Conservation (phyloP, 371 early-diverging fungal species). For the Vairimorpha necatrix region DNA sequence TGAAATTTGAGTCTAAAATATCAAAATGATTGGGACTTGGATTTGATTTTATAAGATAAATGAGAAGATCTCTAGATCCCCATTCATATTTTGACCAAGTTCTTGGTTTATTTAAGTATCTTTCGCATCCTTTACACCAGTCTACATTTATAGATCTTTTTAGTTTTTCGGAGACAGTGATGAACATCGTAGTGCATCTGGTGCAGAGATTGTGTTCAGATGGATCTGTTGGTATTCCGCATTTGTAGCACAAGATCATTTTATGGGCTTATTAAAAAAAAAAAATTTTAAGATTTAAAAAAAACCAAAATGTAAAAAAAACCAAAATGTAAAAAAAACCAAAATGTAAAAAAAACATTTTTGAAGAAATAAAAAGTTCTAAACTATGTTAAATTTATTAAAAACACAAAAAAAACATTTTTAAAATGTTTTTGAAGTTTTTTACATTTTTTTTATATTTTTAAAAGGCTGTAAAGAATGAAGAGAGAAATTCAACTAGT, state of each 20-base stretch:
- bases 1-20: conserved; percentile 89
- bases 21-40: conserved; percentile 71
- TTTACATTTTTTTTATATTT: too few species aligned
- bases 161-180: conserved; percentile 60
- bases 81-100: conserved; percentile 79
- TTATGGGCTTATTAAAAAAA: conserved; percentile 14
- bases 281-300: background rate
- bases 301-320: background rate
- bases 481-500: too few species aligned
- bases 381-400: too few species aligned
- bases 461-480: too few species aligned
- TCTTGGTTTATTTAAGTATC: conserved; percentile 88
- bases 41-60: conserved; percentile 79
- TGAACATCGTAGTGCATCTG: conserved; percentile 89
- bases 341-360: background rate
- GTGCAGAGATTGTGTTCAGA: conserved; percentile 94
- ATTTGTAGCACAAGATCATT: conserved; percentile 79
- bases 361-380: too few species aligned
- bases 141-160: conserved; percentile 85
- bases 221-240: conserved; percentile 87
- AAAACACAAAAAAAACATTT: too few species aligned
- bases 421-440: too few species aligned
- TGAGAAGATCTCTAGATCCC: conserved; percentile 83
- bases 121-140: conserved; percentile 86
- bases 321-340: background rate